Evolutionary conservation across 2,329 filamentous ascomycete species (phyloP).

Genomic region (Xylariaceae sp.): DNA sequence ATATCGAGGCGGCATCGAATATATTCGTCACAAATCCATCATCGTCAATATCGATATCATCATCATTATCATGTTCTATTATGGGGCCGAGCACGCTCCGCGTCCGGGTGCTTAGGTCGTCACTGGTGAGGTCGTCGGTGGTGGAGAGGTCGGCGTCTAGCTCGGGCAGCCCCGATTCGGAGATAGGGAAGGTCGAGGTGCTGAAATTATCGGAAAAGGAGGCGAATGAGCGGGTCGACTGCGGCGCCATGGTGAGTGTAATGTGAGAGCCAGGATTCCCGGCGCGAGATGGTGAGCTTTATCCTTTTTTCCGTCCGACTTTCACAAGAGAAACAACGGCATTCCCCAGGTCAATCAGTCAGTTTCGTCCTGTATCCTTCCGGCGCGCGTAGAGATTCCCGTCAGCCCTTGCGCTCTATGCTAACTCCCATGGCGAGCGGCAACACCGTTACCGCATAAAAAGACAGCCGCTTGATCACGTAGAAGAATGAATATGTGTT

Average conservation of each 20-base stretch:
- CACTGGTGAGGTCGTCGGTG: conserved; percentile 30
- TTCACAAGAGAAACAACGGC: conserved; percentile 16
- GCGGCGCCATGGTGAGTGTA: conserved; percentile 25
- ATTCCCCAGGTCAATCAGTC: neutral
- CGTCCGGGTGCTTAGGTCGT: conserved; percentile 28
- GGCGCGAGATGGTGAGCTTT: neutral
- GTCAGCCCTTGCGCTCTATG: conserved; percentile 17
- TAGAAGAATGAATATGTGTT: neutral
- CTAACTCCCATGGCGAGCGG: conserved; percentile 24
- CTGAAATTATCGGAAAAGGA: conserved; percentile 25
- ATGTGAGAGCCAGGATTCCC: conserved; percentile 10
- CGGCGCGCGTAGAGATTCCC: conserved; percentile 17
- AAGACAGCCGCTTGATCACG: conserved; percentile 3
- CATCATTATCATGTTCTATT: conserved; percentile 21
- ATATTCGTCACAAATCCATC: conserved; percentile 23
- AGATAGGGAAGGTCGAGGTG: conserved; percentile 19
- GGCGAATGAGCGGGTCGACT: conserved; percentile 23
- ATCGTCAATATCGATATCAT: neutral
- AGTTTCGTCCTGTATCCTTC: conserved; percentile 14
- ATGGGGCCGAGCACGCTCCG: conserved; percentile 25
- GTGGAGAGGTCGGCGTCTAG: conserved; percentile 30
- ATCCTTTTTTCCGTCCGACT: conserved; percentile 11
- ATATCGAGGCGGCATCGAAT: conserved; percentile 41
- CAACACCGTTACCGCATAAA: conserved; percentile 16
- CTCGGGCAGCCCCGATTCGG: conserved; percentile 27